Evolutionary conservation across 2,329 filamentous ascomycete species (phyloP).

Genomic region (Dothideomycetes sp.): DNA sequence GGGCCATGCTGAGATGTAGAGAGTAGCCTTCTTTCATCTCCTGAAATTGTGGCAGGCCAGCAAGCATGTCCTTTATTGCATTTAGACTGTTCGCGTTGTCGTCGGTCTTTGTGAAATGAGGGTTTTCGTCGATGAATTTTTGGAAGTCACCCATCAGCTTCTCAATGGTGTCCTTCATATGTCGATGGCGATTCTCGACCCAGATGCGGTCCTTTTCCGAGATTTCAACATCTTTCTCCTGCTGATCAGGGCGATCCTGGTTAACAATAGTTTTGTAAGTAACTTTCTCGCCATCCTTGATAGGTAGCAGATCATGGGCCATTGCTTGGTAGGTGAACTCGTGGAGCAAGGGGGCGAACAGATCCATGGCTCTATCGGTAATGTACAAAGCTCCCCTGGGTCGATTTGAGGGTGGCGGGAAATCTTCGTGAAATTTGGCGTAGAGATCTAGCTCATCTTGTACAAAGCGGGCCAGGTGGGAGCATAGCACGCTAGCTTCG

Average conservation of each 20-base stretch:
- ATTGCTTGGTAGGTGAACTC: constrained; percentile 99
- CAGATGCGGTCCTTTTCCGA: constrained; percentile 86
- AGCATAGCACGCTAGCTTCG: constrained; percentile 78
- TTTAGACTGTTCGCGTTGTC: constrained; percentile 67
- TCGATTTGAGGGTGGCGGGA: constrained; percentile 66
- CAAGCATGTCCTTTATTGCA: constrained; percentile 94
- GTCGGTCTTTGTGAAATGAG: constrained; percentile 73
- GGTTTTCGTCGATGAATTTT: constrained; percentile 81
- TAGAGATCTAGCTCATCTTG: constrained; percentile 88
- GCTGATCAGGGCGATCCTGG: constrained; percentile 55
- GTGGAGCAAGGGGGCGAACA: constrained; percentile 77
- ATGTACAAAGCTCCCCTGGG: constrained; percentile 77
- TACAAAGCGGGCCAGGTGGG: constrained; percentile 79
- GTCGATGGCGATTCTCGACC: constrained; percentile 85
- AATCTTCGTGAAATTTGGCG: constrained; percentile 71
- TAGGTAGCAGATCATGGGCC: constrained; percentile 84
- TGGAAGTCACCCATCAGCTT: constrained; percentile 88
- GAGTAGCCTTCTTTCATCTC: constrained; percentile 94
- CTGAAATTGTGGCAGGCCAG: constrained; percentile 85
- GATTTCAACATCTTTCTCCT: constrained; percentile 86
- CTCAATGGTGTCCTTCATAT: constrained; percentile 97
- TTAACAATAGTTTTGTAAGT: constrained; percentile 75
- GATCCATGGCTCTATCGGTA: constrained; percentile 85
- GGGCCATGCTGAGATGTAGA: constrained; percentile 88
- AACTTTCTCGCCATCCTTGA: constrained; percentile 80